Evolutionary conservation across 2,329 filamentous ascomycete species (phyloP), one percentile per base, ranked within the genome.

Genomic region (Didymella glomerata): DNA sequence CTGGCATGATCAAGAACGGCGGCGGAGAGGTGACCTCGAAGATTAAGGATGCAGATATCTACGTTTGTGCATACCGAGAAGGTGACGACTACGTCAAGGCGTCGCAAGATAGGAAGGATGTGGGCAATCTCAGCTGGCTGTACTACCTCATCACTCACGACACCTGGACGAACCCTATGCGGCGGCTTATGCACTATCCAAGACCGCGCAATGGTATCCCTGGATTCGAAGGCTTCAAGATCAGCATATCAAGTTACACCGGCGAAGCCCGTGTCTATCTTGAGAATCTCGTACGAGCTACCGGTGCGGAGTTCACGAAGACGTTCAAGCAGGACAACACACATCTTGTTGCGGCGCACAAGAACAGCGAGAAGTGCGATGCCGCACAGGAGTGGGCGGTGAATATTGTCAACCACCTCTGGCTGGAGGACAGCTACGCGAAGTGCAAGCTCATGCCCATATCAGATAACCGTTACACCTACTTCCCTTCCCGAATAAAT

Each of bases 381-480:
- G 95, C 95, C 1, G 95, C 95, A 0, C 86, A 87, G 61, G 95
- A 98, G 78, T 99, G 95, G 95, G 90, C 90, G 52, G 89, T 98
- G 54, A 82, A 92, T 56, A 90, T 97, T 68, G 82, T 97, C 68
- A 99, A 98, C 75, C 95, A 99, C 74, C 83, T 99, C 0, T 99
- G 95, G 95, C 85, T 99, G 45, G 95, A 99, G 77, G 95, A 99
- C 73, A 96, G 93, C 77, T 99, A 98, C 73, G 92, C 94, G 1
- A 92, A 90, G 74, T 97, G 93, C 80, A 85, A 90, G 71, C 81
- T 90, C 57, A 90, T 92, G 73, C 86, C 86, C 0, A 80, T 93
- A 22, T 90, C 90, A 4, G 86, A 91, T 50, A 82, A 85, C 9
- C 89, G 90, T 63, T 99, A 96, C 74, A 92, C 86, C 0, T 89